A percentile compares a stretch with the other conserved stretches of the same genome.
phyloP scores from a whole-genome alignment of 179 eudicot species.

The Carnegiea gigantea region DNA sequence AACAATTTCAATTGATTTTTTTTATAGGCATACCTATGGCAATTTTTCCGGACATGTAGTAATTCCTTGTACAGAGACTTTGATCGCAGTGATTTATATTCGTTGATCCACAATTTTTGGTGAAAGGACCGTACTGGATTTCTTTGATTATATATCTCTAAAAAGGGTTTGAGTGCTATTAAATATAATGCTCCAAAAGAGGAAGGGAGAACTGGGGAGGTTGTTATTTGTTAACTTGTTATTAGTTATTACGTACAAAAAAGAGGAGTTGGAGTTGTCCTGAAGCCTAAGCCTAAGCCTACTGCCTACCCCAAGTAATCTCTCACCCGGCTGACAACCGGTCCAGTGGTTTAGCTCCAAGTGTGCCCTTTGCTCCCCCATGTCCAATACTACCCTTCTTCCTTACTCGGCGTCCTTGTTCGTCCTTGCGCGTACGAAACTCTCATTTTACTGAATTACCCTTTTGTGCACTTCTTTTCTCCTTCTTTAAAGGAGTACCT shows the following conservation, averaged over 20 bases:
- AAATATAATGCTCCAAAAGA: too few species aligned
- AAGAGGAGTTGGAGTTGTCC: slow-evolving; percentile 30
- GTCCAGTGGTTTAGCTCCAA: slow-evolving; percentile 33
- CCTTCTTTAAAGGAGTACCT: background rate
- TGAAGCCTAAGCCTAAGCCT: slow-evolving; percentile 1
- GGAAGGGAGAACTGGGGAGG: too few species aligned
- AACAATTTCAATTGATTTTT: too few species aligned
- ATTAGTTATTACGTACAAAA: slow-evolving; percentile 20
- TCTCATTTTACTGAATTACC: background rate
- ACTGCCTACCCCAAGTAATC: slow-evolving; percentile 56
- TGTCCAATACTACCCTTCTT: slow-evolving; percentile 31
- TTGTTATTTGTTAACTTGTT: too few species aligned
- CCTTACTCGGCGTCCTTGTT: slow-evolving; percentile 30
- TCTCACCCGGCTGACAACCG: slow-evolving; percentile 48
- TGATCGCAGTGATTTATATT: too few species aligned
- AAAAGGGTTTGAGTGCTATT: too few species aligned
- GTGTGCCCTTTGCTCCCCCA: slow-evolving; percentile 10
- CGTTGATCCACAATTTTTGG: too few species aligned
- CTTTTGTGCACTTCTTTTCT: background rate
- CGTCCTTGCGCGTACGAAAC: slow-evolving; percentile 72
- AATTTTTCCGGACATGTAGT: too few species aligned
- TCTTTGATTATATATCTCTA: too few species aligned
- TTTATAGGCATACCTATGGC: too few species aligned
- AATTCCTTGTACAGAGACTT: too few species aligned
- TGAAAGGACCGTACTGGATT: too few species aligned